Conservation (phyloP, 805 yeast genomes). For the Pichia gijzeniarum region DNA sequence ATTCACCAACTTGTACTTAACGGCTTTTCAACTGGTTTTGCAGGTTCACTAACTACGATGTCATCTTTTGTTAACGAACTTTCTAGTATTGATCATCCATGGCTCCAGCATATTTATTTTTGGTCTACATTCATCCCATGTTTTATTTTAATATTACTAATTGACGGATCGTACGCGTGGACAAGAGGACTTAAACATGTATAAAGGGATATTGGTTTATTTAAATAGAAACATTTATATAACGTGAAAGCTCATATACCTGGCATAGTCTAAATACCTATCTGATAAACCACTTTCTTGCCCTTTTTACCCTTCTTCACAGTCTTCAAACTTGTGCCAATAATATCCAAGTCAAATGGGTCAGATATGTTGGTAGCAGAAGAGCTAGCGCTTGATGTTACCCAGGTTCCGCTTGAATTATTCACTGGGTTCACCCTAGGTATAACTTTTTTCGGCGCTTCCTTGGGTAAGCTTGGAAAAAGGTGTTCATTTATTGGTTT, state of each 20-base stretch:
- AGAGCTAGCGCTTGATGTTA: conserved; percentile 6
- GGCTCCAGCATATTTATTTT: conserved; percentile 44
- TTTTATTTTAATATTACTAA: conserved; percentile 46
- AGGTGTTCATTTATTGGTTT: conserved; percentile 15
- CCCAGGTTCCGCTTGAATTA: conserved; percentile 30
- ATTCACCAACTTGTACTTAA: conserved; percentile 19
- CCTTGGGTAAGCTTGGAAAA: conserved; percentile 34
- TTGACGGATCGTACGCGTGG: conserved; percentile 73
- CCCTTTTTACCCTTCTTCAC: conserved; percentile 41
- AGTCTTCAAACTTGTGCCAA: conserved; percentile 15
- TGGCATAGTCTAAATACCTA: conserved; percentile 31
- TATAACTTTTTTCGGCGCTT: conserved; percentile 36
- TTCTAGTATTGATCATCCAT: conserved; percentile 23
- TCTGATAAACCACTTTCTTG: conserved; percentile 47
- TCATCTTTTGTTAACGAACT: conserved; percentile 75
- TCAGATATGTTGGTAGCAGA: conserved; percentile 9
- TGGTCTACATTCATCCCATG: conserved; percentile 38
- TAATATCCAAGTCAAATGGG: conserved; percentile 18
- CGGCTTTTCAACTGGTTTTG: conserved; percentile 25
- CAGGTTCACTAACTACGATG: conserved; percentile 39
- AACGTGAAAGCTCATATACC: too few relatives aligned
- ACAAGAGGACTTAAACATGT: conserved; percentile 34
- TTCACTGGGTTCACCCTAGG: conserved; percentile 55
- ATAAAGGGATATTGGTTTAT: neutral
- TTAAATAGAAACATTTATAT: too few relatives aligned